Percentiles rank a stretch among this genome's conserved stretches.
Conservation (phyloP, 176 grass and related monocot genomes). For the Microstegium vimineum region DNA sequence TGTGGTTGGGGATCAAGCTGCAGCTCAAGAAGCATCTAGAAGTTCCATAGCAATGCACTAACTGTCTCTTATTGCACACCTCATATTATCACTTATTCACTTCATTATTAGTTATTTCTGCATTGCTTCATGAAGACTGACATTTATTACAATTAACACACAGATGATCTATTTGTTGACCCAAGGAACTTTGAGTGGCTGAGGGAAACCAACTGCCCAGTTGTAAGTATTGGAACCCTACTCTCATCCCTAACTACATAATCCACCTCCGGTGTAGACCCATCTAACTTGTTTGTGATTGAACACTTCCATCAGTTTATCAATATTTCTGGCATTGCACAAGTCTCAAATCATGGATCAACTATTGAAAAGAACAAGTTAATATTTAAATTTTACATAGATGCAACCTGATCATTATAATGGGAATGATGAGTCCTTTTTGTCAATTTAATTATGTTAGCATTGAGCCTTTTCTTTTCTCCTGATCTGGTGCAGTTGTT, state of each 20-base stretch:
- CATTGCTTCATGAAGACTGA: neutral
- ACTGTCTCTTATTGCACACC: neutral
- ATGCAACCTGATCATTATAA: neutral
- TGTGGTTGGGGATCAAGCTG: neutral
- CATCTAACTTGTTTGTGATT: neutral
- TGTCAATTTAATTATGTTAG: neutral
- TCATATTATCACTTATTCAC: neutral
- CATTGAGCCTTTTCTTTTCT: neutral
- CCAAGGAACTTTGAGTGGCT: slow-evolving; percentile 97
- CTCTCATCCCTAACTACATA: slow-evolving; percentile 14
- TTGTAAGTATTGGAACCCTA: slow-evolving; percentile 61
- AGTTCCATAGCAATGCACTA: neutral
- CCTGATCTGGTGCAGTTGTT: neutral
- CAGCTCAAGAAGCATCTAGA: neutral
- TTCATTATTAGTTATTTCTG: neutral
- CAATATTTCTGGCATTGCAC: neutral
- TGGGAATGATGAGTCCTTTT: neutral
- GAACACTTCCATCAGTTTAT: neutral
- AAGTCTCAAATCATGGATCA: neutral
- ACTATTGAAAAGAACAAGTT: neutral
- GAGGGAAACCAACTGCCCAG: slow-evolving; percentile 90
- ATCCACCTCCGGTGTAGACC: neutral
- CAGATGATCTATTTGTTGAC: slow-evolving; percentile 96
- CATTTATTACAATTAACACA: slow-evolving; percentile 12
- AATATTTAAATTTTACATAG: neutral